Conservation (phyloP, 192 early-diverging fungal genomes). For the Dimargaris cristalligena region DNA sequence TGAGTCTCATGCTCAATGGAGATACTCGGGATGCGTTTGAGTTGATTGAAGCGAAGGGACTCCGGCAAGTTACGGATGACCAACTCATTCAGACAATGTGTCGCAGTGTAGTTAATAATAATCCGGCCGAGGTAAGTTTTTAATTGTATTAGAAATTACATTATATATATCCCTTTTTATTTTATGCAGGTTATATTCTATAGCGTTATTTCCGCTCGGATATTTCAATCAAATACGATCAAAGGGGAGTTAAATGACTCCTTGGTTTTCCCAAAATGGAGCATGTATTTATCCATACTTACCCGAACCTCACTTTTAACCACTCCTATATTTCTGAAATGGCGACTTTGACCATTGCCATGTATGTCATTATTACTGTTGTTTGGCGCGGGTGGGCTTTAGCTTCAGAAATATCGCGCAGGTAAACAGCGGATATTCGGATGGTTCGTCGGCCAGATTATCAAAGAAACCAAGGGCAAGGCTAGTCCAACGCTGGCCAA, state of each 20-base stretch:
- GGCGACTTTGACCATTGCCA: slow-evolving; percentile 5
- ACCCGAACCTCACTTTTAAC: slow-evolving; percentile 1
- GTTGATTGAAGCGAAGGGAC: slow-evolving; percentile 47
- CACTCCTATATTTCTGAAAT: background rate
- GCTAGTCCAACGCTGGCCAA: slow-evolving; percentile 58
- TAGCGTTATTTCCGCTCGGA: too few species aligned
- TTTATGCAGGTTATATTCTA: too few species aligned
- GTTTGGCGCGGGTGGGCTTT: slow-evolving; percentile 18
- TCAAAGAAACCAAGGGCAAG: slow-evolving; percentile 60
- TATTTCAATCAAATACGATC: background rate
- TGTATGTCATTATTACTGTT: slow-evolving; percentile 8
- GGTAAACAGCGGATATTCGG: slow-evolving; percentile 51
- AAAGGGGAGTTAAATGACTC: background rate
- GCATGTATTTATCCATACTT: slow-evolving; percentile 12
- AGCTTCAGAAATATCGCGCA: slow-evolving; percentile 39
- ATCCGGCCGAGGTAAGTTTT: slow-evolving; percentile 29
- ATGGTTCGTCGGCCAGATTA: slow-evolving; percentile 72
- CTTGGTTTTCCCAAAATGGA: slow-evolving; percentile 16
- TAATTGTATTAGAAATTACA: too few species aligned
- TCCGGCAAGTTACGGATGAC: slow-evolving; percentile 30
- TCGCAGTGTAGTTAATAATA: slow-evolving; percentile 18
- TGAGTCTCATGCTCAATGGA: slow-evolving; percentile 52
- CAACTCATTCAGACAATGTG: slow-evolving; percentile 28
- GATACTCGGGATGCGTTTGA: slow-evolving; percentile 26
- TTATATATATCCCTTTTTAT: too few species aligned